phyloP scores from a whole-genome alignment of 208 protist species.

The Acanthamoeba sp. region DNA sequence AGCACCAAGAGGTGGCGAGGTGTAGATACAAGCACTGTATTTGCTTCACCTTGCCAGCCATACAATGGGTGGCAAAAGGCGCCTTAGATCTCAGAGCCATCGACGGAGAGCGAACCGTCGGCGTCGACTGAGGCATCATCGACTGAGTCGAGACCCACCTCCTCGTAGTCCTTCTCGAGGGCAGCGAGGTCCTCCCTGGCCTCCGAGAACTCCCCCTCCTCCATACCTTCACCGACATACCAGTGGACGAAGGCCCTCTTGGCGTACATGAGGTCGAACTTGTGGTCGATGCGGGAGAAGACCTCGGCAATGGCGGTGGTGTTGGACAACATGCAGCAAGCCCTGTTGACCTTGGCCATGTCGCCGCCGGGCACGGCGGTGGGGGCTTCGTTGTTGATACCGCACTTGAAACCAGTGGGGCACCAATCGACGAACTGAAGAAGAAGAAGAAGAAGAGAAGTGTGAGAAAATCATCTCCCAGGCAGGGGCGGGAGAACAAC shows the following conservation, averaged over 20 bases:
- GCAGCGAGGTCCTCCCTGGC: constrained; percentile 96
- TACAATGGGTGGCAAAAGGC: background rate
- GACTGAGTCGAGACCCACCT: constrained; percentile 87
- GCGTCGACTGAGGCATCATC: constrained; percentile 79
- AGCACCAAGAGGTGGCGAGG: too few species aligned
- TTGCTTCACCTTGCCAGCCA: background rate
- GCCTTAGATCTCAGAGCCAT: constrained; percentile 24
- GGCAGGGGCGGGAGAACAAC: constrained; percentile 98
- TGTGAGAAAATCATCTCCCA: constrained; percentile 74
- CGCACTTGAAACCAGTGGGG: constrained; percentile 96
- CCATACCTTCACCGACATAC: constrained; percentile 98
- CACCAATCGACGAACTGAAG: constrained; percentile 98
- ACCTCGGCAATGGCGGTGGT: constrained; percentile 95
- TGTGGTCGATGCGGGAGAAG: constrained; percentile 94
- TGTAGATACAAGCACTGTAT: background rate
- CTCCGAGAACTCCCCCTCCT: constrained; percentile 96
- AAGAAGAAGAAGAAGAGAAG: constrained; percentile 79
- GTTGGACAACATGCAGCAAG: constrained; percentile 97
- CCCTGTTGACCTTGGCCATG: constrained; percentile 95
- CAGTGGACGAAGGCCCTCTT: constrained; percentile 99
- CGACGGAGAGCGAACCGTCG: background rate
- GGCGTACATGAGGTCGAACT: constrained; percentile 99
- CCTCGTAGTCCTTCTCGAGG: constrained; percentile 96
- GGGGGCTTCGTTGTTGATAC: constrained; percentile 97
- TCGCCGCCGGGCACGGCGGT: constrained; percentile 96